phyloP scores from a whole-genome alignment of 306 rosid genomes.

The Lathyrus sativus region DNA sequence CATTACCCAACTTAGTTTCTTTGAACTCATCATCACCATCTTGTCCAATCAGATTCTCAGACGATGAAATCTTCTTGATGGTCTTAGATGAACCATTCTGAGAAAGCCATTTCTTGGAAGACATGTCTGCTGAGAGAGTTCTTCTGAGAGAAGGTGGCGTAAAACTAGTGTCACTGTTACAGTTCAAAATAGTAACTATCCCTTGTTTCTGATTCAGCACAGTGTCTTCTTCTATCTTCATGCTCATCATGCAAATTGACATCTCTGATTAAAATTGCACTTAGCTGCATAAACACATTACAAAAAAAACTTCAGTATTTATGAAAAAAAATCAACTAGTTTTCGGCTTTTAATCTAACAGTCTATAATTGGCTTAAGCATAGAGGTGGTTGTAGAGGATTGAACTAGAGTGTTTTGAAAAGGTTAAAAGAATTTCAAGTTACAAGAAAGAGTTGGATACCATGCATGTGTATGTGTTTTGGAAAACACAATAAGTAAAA shows the following conservation, averaged over 20 bases:
- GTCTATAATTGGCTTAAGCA: background rate
- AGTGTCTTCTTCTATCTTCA: slow-evolving; percentile 39
- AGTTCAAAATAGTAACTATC: slow-evolving; percentile 63
- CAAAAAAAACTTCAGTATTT: background rate
- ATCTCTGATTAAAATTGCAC: slow-evolving; percentile 30
- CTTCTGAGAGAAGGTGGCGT: slow-evolving; percentile 61
- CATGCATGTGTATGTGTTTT: slow-evolving; percentile 33
- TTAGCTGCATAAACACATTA: slow-evolving; percentile 45
- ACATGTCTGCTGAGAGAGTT: slow-evolving; percentile 94
- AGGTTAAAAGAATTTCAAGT: slow-evolving; percentile 33
- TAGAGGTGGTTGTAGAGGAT: background rate
- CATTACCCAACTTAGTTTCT: slow-evolving; percentile 18
- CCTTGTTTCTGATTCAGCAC: slow-evolving; percentile 55
- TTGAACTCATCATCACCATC: slow-evolving; percentile 28
- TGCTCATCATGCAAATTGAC: slow-evolving; percentile 35
- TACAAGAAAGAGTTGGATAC: slow-evolving; percentile 35
- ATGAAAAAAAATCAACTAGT: background rate
- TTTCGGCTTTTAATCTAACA: background rate
- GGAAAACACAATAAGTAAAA: no score
- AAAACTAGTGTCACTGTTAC: slow-evolving; percentile 41
- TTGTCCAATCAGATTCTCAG: slow-evolving; percentile 36
- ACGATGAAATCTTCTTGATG: slow-evolving; percentile 61
- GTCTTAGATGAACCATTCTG: slow-evolving; percentile 42
- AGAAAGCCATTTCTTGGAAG: slow-evolving; percentile 74
- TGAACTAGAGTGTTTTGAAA: background rate